Percentiles rank a stretch among this genome's conserved stretches.
Evolutionary conservation across 441 rosid species (phyloP).

Genomic region (Syzygium syzygioides): DNA sequence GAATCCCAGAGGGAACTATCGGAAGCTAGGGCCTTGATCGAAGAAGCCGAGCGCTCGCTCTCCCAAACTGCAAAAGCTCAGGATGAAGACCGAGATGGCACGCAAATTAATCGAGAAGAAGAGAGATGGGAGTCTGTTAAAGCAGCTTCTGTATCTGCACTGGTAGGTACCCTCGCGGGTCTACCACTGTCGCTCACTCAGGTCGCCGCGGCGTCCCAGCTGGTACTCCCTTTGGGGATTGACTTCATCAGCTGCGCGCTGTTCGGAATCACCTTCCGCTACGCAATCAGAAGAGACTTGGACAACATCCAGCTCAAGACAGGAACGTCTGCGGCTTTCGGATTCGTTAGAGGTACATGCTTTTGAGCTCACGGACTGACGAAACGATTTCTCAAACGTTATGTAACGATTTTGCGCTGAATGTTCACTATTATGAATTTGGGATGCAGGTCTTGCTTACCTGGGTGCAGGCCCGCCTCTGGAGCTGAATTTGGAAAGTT

Average conservation of each 20-base stretch:
- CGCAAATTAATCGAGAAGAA: conserved; percentile 33
- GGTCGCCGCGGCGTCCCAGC: conserved; percentile 34
- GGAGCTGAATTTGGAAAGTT: conserved; percentile 53
- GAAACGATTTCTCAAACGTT: background rate
- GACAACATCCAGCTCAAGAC: conserved; percentile 69
- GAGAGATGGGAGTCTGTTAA: conserved; percentile 80
- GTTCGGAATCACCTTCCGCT: conserved; percentile 82
- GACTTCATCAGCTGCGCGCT: conserved; percentile 77
- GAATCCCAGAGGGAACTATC: conserved; percentile 69
- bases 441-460: conserved; percentile 48
- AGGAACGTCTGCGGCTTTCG: conserved; percentile 80
- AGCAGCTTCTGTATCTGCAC: conserved; percentile 67
- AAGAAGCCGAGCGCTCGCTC: conserved; percentile 64
- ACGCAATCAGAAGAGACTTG: conserved; percentile 70
- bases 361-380: background rate
- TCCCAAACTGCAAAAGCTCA: conserved; percentile 4
- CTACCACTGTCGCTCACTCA: conserved; percentile 60
- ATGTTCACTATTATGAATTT: background rate
- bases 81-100: conserved; percentile 7
- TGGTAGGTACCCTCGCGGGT: conserved; percentile 62
- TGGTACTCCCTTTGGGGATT: conserved; percentile 51
- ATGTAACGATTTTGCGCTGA: background rate
- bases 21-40: conserved; percentile 73
- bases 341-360: conserved; percentile 61
- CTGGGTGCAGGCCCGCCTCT: conserved; percentile 54